Conservation (phyloP, 2,329 filamentous ascomycete species). For the Dothiorella sarmentorum region DNA sequence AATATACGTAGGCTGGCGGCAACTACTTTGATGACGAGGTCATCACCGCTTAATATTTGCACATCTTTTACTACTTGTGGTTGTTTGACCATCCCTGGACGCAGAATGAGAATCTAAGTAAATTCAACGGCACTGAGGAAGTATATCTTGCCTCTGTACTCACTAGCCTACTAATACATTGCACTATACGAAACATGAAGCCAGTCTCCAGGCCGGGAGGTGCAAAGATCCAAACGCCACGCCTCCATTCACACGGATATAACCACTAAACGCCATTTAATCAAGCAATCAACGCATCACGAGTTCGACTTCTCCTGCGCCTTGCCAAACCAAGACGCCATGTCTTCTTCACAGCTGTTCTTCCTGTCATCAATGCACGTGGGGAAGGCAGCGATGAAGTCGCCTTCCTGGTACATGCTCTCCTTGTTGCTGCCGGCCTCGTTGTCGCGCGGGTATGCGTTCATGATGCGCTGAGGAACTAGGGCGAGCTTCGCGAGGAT, state of each 20-base stretch:
- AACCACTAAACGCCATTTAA: conserved; percentile 12
- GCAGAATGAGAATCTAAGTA: no score
- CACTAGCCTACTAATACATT: background rate
- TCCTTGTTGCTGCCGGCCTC: conserved; percentile 35
- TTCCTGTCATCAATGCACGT: conserved; percentile 59
- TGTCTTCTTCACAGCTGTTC: conserved; percentile 68
- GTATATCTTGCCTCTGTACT: no score
- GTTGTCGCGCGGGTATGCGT: conserved; percentile 61
- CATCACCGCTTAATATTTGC: no score
- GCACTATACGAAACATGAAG: background rate
- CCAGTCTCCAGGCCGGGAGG: background rate
- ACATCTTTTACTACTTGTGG: no score
- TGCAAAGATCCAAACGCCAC: conserved; percentile 13
- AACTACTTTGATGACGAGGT: no score
- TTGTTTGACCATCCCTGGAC: no score
- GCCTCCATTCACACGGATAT: conserved; percentile 12
- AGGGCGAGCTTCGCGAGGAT: conserved; percentile 86
- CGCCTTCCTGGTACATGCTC: conserved; percentile 73
- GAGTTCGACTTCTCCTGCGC: conserved; percentile 29
- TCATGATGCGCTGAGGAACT: conserved; percentile 80
- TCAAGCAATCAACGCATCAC: background rate
- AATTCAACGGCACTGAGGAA: no score
- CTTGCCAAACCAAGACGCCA: conserved; percentile 50
- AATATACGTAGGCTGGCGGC: no score
- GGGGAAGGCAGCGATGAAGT: conserved; percentile 76